phyloP scores from a whole-genome alignment of 2,329 filamentous ascomycete genomes.

The Didymella exigua region DNA sequence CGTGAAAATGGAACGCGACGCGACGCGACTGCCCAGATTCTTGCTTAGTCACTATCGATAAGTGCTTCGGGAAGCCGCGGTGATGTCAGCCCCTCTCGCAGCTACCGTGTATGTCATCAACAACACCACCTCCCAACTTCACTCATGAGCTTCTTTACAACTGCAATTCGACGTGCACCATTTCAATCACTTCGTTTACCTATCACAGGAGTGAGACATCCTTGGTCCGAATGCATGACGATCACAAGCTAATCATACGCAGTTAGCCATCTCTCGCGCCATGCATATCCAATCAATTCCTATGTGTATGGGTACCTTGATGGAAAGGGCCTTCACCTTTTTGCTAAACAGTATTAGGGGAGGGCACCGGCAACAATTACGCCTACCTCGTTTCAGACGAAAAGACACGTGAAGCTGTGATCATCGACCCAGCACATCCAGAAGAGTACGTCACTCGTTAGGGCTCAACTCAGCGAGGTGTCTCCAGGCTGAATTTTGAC shows the following conservation, averaged over 20 bases:
- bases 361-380: slow-evolving; percentile 80
- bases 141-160: slow-evolving; percentile 44
- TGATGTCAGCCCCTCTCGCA: slow-evolving; percentile 39
- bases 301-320: slow-evolving; percentile 69
- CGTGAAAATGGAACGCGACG: background rate
- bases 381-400: slow-evolving; percentile 67
- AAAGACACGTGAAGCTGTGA: slow-evolving; percentile 58
- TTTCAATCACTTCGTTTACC: slow-evolving; percentile 24
- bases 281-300: slow-evolving; percentile 91
- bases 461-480: background rate
- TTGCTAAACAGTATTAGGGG: slow-evolving; percentile 60
- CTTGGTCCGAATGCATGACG: background rate
- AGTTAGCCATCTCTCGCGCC: slow-evolving; percentile 51
- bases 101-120: slow-evolving; percentile 57
- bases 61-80: background rate
- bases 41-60: slow-evolving; percentile 5
- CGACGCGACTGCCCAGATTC: background rate
- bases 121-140: slow-evolving; percentile 28
- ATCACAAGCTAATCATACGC: slow-evolving; percentile 26
- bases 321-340: background rate
- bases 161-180: slow-evolving; percentile 35
- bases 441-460: slow-evolving; percentile 65
- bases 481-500: background rate
- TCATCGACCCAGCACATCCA: slow-evolving; percentile 81
- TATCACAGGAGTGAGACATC: slow-evolving; percentile 25